Evolutionary conservation across 257 asterid genomes (phyloP).

Genomic region (Solanum corneliomulleri): DNA sequence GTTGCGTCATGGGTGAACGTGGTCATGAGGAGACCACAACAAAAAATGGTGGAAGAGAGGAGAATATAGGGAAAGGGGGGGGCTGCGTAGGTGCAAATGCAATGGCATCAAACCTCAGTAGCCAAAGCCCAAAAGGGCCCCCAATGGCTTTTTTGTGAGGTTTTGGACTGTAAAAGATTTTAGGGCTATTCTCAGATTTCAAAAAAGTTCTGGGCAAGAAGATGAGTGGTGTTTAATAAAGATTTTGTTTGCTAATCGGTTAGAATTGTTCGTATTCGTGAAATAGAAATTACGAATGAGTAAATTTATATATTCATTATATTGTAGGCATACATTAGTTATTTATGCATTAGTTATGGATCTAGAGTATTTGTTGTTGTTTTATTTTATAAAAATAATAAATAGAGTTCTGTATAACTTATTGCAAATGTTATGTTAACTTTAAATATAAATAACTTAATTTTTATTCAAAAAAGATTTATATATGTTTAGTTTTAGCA

Average conservation of each 20-base stretch:
- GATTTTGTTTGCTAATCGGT: too few relatives aligned
- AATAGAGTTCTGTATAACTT: not conserved
- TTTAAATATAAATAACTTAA: too few relatives aligned
- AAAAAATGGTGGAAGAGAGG: not conserved
- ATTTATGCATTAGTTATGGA: too few relatives aligned
- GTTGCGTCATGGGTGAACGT: not conserved
- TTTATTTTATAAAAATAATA: too few relatives aligned
- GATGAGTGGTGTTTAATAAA: not conserved
- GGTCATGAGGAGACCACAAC: conserved; percentile 11
- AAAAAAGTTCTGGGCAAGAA: not conserved
- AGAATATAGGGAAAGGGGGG: not conserved
- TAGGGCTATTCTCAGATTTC: not conserved
- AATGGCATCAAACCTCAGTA: not conserved
- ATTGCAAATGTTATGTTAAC: too few relatives aligned
- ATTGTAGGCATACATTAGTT: too few relatives aligned
- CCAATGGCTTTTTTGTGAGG: not conserved
- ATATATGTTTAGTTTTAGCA: not conserved
- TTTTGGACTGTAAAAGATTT: not conserved
- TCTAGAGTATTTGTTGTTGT: too few relatives aligned
- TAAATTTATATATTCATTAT: too few relatives aligned
- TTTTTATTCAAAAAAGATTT: too few relatives aligned
- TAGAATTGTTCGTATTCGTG: not conserved
- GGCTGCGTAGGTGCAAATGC: not conserved
- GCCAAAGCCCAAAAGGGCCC: not conserved
- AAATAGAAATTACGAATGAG: too few relatives aligned